Percentiles rank a stretch among this genome's conserved stretches.
Evolutionary conservation across 2,329 filamentous ascomycete species (phyloP).

Genomic region (Cercospora zeae-maydis): DNA sequence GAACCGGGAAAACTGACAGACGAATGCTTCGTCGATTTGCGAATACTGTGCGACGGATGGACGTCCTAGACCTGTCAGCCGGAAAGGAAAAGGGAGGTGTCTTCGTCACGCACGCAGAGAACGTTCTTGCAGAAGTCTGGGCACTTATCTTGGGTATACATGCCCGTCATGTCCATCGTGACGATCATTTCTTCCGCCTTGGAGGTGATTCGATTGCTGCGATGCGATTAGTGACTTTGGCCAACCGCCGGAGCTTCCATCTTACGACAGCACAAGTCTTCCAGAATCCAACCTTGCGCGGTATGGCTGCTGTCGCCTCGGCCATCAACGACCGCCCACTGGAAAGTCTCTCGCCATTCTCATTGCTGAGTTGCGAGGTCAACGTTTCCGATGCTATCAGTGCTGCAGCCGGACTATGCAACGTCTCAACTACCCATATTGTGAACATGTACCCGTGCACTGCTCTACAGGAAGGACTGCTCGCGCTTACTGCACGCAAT

Average conservation of each 20-base stretch:
- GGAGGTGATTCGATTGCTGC: slow-evolving; percentile 48
- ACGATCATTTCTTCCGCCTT: slow-evolving; percentile 45
- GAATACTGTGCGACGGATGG: not conserved
- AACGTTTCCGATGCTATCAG: not conserved
- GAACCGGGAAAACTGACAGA: slow-evolving; percentile 71
- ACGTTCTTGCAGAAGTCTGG: slow-evolving; percentile 35
- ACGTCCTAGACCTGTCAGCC: not conserved
- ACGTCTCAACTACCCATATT: slow-evolving; percentile 22
- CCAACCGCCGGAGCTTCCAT: slow-evolving; percentile 15
- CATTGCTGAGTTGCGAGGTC: not conserved
- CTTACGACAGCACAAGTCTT: slow-evolving; percentile 4
- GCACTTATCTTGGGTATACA: not conserved
- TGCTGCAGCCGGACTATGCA: slow-evolving; percentile 12
- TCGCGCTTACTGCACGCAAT: slow-evolving; percentile 52
- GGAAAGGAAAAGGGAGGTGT: not conserved
- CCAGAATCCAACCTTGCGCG: not conserved
- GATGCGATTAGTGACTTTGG: slow-evolving; percentile 43
- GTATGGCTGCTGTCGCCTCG: not conserved
- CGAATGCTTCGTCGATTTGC: slow-evolving; percentile 15
- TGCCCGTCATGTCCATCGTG: slow-evolving; percentile 1
- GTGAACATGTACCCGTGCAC: slow-evolving; percentile 51
- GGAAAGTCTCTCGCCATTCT: slow-evolving; percentile 1
- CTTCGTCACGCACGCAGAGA: not conserved
- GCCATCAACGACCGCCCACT: not conserved
- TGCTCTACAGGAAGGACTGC: slow-evolving; percentile 35